These are phyloP conservation scores for Heritiera fomes DNA, from an alignment of 345 rosid species.

Conservation along the genomic window DNA sequence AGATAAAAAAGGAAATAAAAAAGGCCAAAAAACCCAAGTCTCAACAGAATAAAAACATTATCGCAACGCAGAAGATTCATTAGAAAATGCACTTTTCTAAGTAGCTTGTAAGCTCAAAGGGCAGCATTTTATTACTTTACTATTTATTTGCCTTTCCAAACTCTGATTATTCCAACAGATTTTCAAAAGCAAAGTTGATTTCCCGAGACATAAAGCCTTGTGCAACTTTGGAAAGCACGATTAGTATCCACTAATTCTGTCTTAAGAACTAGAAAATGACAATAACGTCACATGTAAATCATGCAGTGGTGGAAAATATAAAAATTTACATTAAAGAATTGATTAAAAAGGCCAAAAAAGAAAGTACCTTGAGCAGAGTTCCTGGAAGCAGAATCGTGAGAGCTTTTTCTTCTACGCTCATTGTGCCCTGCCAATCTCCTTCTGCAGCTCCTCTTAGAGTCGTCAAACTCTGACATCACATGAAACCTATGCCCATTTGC, in stretches of 20 bases:
- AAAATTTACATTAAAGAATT: background rate
- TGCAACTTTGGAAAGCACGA: background rate
- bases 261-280: background rate
- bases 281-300: conserved; percentile 21
- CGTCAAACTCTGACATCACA: conserved; percentile 59
- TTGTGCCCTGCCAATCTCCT: conserved; percentile 73
- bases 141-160: background rate
- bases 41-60: background rate
- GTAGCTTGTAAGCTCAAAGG: background rate
- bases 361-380: conserved; percentile 43
- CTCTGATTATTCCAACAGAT: background rate
- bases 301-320: background rate
- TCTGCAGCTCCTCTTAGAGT: conserved; percentile 65
- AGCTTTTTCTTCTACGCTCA: conserved; percentile 61
- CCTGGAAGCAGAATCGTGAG: conserved; percentile 39
- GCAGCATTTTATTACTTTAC: background rate
- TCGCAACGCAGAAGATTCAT: background rate
- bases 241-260: background rate
- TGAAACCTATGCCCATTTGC: conserved; percentile 47
- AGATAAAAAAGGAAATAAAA: background rate
- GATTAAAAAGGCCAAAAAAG: background rate
- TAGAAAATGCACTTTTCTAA: background rate
- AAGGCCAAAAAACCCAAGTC: background rate
- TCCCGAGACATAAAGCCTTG: background rate
- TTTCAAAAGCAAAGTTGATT: background rate